Evolutionary conservation across 371 early-diverging fungal genomes (phyloP).

Genomic region (Mucor ambiguus): DNA sequence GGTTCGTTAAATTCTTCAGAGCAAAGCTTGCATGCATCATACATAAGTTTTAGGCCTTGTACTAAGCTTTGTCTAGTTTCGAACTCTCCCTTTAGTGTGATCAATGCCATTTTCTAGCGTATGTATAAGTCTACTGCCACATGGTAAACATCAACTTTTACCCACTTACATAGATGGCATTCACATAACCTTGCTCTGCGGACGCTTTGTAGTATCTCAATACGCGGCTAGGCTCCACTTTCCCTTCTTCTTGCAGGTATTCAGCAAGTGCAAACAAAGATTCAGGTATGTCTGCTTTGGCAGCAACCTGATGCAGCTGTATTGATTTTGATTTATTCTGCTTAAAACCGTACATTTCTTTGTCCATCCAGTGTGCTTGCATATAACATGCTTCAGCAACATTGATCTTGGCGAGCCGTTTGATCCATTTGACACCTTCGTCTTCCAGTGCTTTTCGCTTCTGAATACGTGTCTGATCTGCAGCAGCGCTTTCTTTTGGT

Average conservation of each 20-base stretch:
- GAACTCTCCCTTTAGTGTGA: constrained; percentile 18
- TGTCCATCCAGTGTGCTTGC: constrained; percentile 70
- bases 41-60: constrained; percentile 16
- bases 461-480: neutral
- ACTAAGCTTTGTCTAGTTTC: constrained; percentile 14
- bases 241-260: constrained; percentile 55
- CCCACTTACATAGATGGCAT: constrained; percentile 64
- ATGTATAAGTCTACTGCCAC: neutral
- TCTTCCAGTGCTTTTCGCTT: constrained; percentile 44
- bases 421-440: constrained; percentile 72
- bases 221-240: constrained; percentile 50
- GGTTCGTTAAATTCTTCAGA: constrained; percentile 20
- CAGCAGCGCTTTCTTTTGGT: neutral
- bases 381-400: constrained; percentile 73
- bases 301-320: constrained; percentile 39
- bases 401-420: constrained; percentile 65
- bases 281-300: constrained; percentile 27
- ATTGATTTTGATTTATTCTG: constrained; percentile 50
- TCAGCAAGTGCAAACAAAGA: constrained; percentile 30
- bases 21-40: constrained; percentile 13
- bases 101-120: constrained; percentile 21
- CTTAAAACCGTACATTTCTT: constrained; percentile 58
- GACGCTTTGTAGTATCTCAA: constrained; percentile 73
- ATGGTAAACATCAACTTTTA: neutral
- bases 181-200: constrained; percentile 66